Evolutionary conservation across 768 basidiomycete genomes (phyloP), one percentile per base, ranked within the genome.

Genomic region (Tylopilus balloui): DNA sequence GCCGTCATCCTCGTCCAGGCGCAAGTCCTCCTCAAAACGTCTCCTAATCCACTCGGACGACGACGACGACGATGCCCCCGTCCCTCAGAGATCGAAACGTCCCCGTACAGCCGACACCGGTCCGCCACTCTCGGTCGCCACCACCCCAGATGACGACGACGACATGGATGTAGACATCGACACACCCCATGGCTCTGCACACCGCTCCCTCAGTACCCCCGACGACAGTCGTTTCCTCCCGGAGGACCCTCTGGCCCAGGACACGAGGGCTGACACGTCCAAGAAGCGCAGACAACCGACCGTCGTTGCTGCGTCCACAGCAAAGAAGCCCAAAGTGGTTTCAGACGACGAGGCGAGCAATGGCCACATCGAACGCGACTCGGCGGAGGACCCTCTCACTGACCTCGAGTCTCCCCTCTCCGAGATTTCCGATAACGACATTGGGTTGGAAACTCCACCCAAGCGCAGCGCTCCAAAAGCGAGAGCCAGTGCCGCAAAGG

Each of bases 111-210:
- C 52, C 32, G 66, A 65, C 23, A 58, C 57, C 8, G 68, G 69
- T 38, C 62, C 54, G 27, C 60, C 66, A 4, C 42, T 39, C 27
- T 55, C 47, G 6, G 21, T 36, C 15, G 25, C 34, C 19, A 74
- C 43, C 27, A 80, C 50, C 60, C 78, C 28, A 69, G 80, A 57
- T 12, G 80, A 56, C 11, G 76, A 79, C 14, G 69, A 76, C 12
- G 66, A 71, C 36, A 54, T 69, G 57, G 60, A 72, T 28, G 64
- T 71, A 13, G 69, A 74, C 25, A 66, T 71, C 39, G 78, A 80
- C 25, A 65, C 67, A 2, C 37, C 40, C 23, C 38, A 42, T 15
- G 72, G 59, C 55, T 52, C 58, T 49, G 20, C 37, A n/a, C 45
- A 31, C 36, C 52, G 47, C 17, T 54, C 55, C n/a, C 48, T 35